Conservation (phyloP, 257 asterid genomes). For the Penstemon davidsonii region DNA sequence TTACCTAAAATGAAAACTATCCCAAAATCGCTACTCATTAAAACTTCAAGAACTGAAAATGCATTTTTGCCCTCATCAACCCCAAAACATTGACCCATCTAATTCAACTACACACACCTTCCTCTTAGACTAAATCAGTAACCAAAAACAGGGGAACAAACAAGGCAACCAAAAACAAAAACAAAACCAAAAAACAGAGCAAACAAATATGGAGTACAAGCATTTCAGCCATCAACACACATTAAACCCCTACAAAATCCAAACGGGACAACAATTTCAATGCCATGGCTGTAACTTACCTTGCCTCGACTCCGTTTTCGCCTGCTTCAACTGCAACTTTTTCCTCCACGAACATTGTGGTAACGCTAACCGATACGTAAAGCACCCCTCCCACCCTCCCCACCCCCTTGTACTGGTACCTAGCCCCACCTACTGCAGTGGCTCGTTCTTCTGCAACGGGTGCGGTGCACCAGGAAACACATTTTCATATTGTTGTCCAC, state of each 20-base stretch:
- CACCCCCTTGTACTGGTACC: constrained; percentile 64
- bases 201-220: constrained; percentile 44
- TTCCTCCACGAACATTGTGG: constrained; percentile 80
- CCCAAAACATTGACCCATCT: no score
- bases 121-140: no score
- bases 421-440: constrained; percentile 63
- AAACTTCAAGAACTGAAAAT: no score
- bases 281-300: constrained; percentile 60
- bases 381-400: constrained; percentile 53
- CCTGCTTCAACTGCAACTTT: constrained; percentile 62
- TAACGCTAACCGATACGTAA: constrained; percentile 55
- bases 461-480: constrained; percentile 56
- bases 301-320: constrained; percentile 51
- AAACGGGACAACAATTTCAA: constrained; percentile 44
- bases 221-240: constrained; percentile 68
- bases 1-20: no score
- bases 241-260: constrained; percentile 42
- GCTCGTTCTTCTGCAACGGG: constrained; percentile 54
- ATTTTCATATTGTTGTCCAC: constrained; percentile 54
- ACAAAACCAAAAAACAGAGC: no score
- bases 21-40: no score
- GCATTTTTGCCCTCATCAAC: no score
- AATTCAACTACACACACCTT: no score
- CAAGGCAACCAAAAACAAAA: no score
- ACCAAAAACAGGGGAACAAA: no score